These are phyloP conservation scores for Lumnitzera racemosa DNA, from an alignment of 345 rosid species.

Conservation along the genomic window DNA sequence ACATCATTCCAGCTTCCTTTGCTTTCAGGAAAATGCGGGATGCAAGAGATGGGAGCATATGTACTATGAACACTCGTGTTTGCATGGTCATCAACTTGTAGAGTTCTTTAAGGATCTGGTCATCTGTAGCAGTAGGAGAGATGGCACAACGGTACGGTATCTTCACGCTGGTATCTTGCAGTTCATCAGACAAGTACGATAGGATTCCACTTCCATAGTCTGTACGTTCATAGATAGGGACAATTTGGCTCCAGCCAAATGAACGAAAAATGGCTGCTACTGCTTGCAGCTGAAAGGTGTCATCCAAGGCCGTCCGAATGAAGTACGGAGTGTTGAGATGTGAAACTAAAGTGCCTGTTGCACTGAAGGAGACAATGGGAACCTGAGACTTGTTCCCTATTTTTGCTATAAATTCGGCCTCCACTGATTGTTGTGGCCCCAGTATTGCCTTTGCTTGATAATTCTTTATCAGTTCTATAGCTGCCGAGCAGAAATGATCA, in stretches of 20 bases:
- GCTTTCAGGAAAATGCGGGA: constrained; percentile 32
- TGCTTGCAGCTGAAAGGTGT: too few species aligned
- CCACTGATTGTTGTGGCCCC: constrained; percentile 38
- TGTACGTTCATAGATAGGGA: constrained; percentile 28
- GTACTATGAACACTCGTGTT: constrained; percentile 46
- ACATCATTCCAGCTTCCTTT: constrained; percentile 23
- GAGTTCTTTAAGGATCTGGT: constrained; percentile 3
- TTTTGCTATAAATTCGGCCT: constrained; percentile 12
- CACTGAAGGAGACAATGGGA: constrained; percentile 19
- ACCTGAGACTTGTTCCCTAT: constrained; percentile 30
- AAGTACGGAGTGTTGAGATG: too few species aligned
- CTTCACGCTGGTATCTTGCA: too few species aligned
- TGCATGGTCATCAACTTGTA: constrained; percentile 43
- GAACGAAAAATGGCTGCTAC: too few species aligned
- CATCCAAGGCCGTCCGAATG: too few species aligned
- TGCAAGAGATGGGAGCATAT: constrained; percentile 28
- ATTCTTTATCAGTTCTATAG: constrained; percentile 33
- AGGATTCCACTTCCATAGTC: constrained; percentile 39
- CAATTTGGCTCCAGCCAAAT: constrained; percentile 38
- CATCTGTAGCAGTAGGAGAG: too few species aligned
- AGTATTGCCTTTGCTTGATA: constrained; percentile 44
- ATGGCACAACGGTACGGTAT: too few species aligned
- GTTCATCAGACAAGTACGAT: not conserved
- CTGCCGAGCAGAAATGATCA: constrained; percentile 11
- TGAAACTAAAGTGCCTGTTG: too few species aligned